Evolutionary conservation across 768 basidiomycete species (phyloP).

Genomic region (Rhizopogon vinicolor): DNA sequence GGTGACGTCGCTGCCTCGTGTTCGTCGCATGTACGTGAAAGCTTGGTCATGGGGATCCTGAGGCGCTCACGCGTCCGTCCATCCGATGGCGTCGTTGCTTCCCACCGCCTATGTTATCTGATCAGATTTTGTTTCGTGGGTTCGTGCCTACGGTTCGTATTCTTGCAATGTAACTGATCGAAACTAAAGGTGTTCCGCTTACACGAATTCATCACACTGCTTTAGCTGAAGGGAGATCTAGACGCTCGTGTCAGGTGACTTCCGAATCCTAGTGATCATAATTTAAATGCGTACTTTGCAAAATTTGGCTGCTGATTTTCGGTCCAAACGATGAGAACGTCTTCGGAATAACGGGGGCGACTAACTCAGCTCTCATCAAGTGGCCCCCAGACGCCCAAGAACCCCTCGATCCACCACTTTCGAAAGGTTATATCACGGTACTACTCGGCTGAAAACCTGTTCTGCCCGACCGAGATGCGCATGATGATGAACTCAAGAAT

Average conservation of each 20-base stretch:
- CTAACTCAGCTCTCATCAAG: neutral
- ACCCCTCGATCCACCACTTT: neutral
- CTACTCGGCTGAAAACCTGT: neutral
- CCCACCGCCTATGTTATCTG: conserved; percentile 1
- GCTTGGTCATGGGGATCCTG: neutral
- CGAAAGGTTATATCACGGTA: neutral
- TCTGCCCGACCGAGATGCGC: neutral
- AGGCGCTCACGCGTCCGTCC: neutral
- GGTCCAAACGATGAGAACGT: neutral
- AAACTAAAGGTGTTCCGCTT: neutral
- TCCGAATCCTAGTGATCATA: too few relatives aligned
- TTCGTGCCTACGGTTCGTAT: neutral
- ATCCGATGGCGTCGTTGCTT: neutral
- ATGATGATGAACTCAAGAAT: neutral
- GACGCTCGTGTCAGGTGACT: too few relatives aligned
- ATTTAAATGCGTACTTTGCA: too few relatives aligned
- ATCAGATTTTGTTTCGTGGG: neutral
- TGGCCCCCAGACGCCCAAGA: neutral
- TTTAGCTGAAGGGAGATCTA: neutral
- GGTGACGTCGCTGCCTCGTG: neutral
- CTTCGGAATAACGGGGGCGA: neutral
- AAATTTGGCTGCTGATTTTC: neutral
- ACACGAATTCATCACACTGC: neutral
- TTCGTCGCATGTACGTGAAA: neutral
- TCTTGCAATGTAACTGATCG: too few relatives aligned